phyloP scores from a whole-genome alignment of 345 rosid species.

The Angophora floribunda region DNA sequence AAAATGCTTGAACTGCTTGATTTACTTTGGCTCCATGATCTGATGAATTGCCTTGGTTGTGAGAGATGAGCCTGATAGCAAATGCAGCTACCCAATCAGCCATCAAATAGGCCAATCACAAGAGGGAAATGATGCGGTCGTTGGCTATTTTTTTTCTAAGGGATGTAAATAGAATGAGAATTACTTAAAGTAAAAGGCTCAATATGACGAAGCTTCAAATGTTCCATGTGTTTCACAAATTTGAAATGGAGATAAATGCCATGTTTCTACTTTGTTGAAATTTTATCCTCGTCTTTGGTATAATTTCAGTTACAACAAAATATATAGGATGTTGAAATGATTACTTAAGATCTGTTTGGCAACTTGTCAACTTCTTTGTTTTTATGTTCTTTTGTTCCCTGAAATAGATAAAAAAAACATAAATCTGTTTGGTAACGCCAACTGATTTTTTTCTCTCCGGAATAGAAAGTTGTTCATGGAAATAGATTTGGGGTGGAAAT shows the following conservation, averaged over 20 bases:
- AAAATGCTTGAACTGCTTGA: background rate
- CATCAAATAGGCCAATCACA: background rate
- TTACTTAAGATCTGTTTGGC: too few species aligned
- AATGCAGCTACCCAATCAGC: background rate
- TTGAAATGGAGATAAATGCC: background rate
- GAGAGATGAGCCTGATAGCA: background rate
- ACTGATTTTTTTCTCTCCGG: too few species aligned
- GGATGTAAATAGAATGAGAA: background rate
- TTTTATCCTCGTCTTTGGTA: accelerated
- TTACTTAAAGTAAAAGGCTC: too few species aligned
- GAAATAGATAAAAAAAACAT: too few species aligned
- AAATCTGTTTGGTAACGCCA: too few species aligned
- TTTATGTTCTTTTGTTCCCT: too few species aligned
- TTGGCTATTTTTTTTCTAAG: background rate
- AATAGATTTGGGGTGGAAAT: too few species aligned
- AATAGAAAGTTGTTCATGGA: too few species aligned
- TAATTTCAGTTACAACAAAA: background rate
- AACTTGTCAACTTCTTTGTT: too few species aligned
- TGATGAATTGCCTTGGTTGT: background rate
- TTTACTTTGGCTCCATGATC: background rate
- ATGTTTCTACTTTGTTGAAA: background rate
- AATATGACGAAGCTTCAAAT: too few species aligned
- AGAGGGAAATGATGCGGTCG: background rate
- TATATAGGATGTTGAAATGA: background rate
- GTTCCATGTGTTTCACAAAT: background rate